These are phyloP conservation scores for Raffaelea deltoideospora DNA, from an alignment of 2,329 filamentous ascomycete genomes.

Conservation along the genomic window DNA sequence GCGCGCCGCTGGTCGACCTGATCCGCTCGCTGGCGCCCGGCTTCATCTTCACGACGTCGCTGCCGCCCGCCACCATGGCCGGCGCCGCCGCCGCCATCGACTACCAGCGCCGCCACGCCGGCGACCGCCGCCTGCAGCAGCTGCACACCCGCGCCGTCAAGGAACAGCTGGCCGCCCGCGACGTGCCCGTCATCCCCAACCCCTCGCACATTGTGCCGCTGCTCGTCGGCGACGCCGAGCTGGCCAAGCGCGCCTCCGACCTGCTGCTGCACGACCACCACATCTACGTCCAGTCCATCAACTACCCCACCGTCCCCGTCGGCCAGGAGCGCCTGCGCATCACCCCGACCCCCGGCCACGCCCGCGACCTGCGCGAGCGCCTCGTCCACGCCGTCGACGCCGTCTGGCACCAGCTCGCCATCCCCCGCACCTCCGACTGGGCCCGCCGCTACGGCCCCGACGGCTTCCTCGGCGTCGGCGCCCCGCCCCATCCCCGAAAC, in stretches of 20 bases:
- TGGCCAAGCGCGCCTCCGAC: constrained; percentile 85
- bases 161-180: constrained; percentile 57
- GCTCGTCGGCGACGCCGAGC: constrained; percentile 82
- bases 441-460: constrained; percentile 53
- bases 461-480: constrained; percentile 88
- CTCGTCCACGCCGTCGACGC: constrained; percentile 70
- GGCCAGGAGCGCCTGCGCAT: constrained; percentile 95
- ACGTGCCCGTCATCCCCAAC: constrained; percentile 96
- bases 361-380: constrained; percentile 69
- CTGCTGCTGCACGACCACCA: constrained; percentile 77
- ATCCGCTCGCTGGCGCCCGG: constrained; percentile 89
- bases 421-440: constrained; percentile 92
- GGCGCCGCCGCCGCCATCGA: constrained; percentile 84
- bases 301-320: constrained; percentile 94
- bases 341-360: constrained; percentile 88
- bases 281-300: constrained; percentile 98
- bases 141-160: constrained; percentile 93
- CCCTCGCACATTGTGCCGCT: constrained; percentile 92
- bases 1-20: constrained; percentile 71
- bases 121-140: constrained; percentile 84
- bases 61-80: constrained; percentile 93
- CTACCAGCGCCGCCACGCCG: constrained; percentile 74
- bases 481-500: constrained; percentile 42
- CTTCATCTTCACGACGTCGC: constrained; percentile 97
- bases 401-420: constrained; percentile 77